Evolutionary conservation across 225 moss, liverwort and hornwort genomes (phyloP).

Genomic region (Ulota crispa): DNA sequence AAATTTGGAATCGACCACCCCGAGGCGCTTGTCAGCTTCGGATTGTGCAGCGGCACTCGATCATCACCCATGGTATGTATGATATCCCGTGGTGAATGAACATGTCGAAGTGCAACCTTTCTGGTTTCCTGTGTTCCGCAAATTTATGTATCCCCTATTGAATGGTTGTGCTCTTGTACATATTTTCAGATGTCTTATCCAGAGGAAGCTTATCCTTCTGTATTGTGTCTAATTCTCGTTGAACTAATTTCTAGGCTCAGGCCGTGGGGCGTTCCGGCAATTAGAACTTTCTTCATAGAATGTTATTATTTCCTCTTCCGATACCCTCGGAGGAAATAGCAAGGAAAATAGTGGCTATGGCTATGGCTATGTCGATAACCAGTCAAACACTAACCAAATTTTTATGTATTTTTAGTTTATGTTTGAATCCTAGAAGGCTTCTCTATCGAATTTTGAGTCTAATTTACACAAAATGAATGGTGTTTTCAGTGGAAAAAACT

Average conservation of each 20-base stretch:
- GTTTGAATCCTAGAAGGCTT: too few relatives aligned
- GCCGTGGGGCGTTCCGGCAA: not conserved
- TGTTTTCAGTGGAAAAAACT: not conserved
- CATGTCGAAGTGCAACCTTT: not conserved
- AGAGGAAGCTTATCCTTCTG: not conserved
- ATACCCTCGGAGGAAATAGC: too few relatives aligned
- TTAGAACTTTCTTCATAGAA: not conserved
- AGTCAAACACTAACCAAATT: not conserved
- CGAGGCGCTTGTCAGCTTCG: conserved; percentile 65
- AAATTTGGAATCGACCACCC: conserved; percentile 63
- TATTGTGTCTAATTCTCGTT: not conserved
- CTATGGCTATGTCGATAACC: not conserved
- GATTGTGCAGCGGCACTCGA: conserved; percentile 64
- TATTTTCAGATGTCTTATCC: not conserved
- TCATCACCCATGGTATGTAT: conserved; percentile 75
- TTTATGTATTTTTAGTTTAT: too few relatives aligned
- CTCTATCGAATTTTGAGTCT: not conserved
- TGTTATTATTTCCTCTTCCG: too few relatives aligned
- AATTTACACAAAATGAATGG: not conserved
- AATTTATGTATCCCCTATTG: not conserved
- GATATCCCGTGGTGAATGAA: not conserved
- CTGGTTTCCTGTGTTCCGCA: not conserved
- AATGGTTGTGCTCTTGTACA: conserved; percentile 6
- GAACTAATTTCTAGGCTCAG: not conserved
- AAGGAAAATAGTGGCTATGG: too few relatives aligned